Base-by-base conservation (phyloP, 108 stramenopile genomes). In the Parmales sp. region DNA sequence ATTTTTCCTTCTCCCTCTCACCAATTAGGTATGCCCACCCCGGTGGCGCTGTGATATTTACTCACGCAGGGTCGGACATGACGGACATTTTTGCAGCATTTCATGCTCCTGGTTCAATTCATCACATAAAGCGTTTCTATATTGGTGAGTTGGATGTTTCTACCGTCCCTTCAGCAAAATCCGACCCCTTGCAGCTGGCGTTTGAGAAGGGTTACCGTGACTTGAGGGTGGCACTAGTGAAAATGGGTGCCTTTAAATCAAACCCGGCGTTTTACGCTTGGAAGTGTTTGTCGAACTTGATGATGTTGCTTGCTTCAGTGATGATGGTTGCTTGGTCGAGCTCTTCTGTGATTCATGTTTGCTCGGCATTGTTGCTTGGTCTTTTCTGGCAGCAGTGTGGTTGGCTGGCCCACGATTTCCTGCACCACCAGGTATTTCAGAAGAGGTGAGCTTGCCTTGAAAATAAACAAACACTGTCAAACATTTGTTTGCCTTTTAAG, bases 321-420 rank as follows among this genome's bases (percentile, higher is more conserved):
- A 77, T 81, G 41, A 83, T 93, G 77, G 90, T 95, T 25, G 74
- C 75, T 45, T 83, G 45, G 60, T 88, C 80, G 7, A 90, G 93
- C 23, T 79, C 71, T 66, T 45, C 75, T 45, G 51, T 70, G 25
- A 78, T 95, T 49, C 92, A 95, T 76, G 74, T 94, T 68, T 80
- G 82, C 20, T 83, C 89, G 0, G 98, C 95, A 0, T 51, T 90
- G 22, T 60, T 94, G 49, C 77, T 99, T 71, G 98, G 94, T 38
- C 74, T 96, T 20, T 97, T 97, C 80, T 96, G 94, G 86, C 98
- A 99, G 78, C 98, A 99, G 78, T 96, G 94, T 66, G 98, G 98
- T 64, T 99, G 98, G 98, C 81, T 99, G 43, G 94, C 96, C 5
- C 98, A 99, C 68, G 98, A 99, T 68, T 95, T 95, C 68, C 72